Evolutionary conservation across 768 basidiomycete species (phyloP).

Genomic region (Trametes meyenii): DNA sequence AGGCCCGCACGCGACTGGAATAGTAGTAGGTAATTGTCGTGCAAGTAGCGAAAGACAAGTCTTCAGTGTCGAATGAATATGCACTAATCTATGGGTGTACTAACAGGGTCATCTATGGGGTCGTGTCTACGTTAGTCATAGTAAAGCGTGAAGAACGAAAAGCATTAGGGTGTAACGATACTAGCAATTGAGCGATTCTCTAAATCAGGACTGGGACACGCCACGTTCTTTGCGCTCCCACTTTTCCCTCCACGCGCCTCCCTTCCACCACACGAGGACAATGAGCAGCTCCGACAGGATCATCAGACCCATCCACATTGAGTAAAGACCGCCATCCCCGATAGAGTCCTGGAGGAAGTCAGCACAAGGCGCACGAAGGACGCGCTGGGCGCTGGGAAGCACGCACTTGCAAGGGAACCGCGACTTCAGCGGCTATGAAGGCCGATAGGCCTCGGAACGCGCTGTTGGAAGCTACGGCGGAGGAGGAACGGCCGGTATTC

Average conservation of each 20-base stretch:
- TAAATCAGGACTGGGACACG: slow-evolving; percentile 4
- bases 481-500: slow-evolving; percentile 78
- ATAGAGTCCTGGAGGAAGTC: slow-evolving; percentile 50
- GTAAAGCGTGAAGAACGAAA: not conserved
- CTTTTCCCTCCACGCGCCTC: slow-evolving; percentile 57
- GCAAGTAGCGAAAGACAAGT: too few relatives aligned
- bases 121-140: not conserved
- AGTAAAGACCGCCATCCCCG: slow-evolving; percentile 83
- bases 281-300: slow-evolving; percentile 55
- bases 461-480: slow-evolving; percentile 77
- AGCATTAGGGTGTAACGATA: too few relatives aligned
- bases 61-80: too few relatives aligned
- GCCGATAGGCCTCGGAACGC: slow-evolving; percentile 71
- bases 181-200: not conserved
- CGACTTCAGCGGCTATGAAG: slow-evolving; percentile 70
- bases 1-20: too few relatives aligned
- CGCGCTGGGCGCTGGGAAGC: not conserved
- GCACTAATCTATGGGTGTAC: too few relatives aligned
- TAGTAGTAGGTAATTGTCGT: too few relatives aligned
- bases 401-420: slow-evolving; percentile 70
- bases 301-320: slow-evolving; percentile 62
- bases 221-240: slow-evolving; percentile 47
- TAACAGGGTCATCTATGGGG: too few relatives aligned
- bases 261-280: slow-evolving; percentile 62
- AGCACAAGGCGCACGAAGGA: not conserved